Base-by-base conservation (phyloP, 441 rosid genomes). In the Adansonia gregorii region DNA sequence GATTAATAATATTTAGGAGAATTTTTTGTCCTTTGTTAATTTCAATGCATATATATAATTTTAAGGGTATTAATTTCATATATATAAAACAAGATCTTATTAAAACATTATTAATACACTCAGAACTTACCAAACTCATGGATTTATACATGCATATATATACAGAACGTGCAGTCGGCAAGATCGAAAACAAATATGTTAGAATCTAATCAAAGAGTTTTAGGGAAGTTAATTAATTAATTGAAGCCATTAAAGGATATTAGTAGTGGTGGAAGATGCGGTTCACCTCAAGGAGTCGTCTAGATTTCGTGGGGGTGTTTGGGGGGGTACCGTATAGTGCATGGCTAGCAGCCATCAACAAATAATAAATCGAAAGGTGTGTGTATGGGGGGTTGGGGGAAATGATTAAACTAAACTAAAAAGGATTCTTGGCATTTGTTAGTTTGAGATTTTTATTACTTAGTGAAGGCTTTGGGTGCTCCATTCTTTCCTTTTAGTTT, bases 1-100 rank as follows among this genome's bases (percentile, higher is more conserved):
- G 59, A 79, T 80, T 82, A 70, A 75, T 80, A 76, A 83, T 74
- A 74, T 41, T 27, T 45, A 2, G 54, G 76, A 20, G 76, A 48
- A 31, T 31, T 31, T 31, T 31, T 31, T 31, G 39, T 31, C 39
- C 39, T 31, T 31, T 31, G 39, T 31, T 31, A 31, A 31, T 31
- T 31, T 31, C 39, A 31, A 31, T 31, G 39, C 39, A 31, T 31
- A 31, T 31, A 31, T 31, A 31, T 31, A 31, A 31, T 45, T 8
- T 75, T 66, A 65, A 48, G 2, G 8, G 45, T 41, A 41, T 41
- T 41, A 41, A 41, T 41, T 41, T 41, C 6, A 5, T 41, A 56
- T 17, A 1, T 24, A 52, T 15, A 52, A 15, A 14, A 39, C 43
- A 5, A 39, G 43, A 39, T 39, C 43, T 39, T 39, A 39, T 39